Base-by-base conservation (phyloP, 106 monocot genomes). In the Dendrobium nobile region DNA sequence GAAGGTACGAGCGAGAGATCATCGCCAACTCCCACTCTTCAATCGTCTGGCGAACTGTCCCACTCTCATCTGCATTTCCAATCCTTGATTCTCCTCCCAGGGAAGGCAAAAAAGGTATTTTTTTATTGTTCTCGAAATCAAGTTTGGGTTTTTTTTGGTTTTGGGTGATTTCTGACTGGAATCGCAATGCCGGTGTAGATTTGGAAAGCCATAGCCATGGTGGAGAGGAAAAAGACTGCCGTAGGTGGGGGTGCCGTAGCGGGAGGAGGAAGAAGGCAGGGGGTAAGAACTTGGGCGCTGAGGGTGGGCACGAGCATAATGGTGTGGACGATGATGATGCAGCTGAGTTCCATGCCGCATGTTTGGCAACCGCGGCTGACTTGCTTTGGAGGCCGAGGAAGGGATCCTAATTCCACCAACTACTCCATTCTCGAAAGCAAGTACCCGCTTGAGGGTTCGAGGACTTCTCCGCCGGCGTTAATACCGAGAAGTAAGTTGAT, bases 281-380 rank as follows among this genome's bases (percentile, higher is more conserved):
- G 45, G 26, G 13, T 41, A 27, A 76, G 48, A 51, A 76, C 17
- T 6, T 76, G 76, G 76, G 76, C 51, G 10, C 41, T 76, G 76
- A 76, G 76, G 48, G 76, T 76, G 47, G 76, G 76, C 22, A 47
- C 76, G 47, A 76, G 76, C 48, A 4, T 76, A 48, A 24, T 76
- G 24, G 20, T 51, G 41, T 76, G 76, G 76, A 76, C 76, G 45
- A 41, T 76, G 47, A 19, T 48, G 76, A 76, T 51, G 76, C 76
- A 76, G 76, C 48, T 76, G 48, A 27, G 48, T 4, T 76, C 76
- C 48, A 76, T 76, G 45, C 24, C 76, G 48, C 76, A 76, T 11
- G 22, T 76, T 17, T 76, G 76, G 76, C 45, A 76, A 5, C 76
- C 76, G 48, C 47, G 45, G 76, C 47, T 76, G 3, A 16, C 76